These are phyloP conservation scores for Wickerhamiella kurtzmanii DNA, from an alignment of 805 yeast species.

Conservation along the genomic window DNA sequence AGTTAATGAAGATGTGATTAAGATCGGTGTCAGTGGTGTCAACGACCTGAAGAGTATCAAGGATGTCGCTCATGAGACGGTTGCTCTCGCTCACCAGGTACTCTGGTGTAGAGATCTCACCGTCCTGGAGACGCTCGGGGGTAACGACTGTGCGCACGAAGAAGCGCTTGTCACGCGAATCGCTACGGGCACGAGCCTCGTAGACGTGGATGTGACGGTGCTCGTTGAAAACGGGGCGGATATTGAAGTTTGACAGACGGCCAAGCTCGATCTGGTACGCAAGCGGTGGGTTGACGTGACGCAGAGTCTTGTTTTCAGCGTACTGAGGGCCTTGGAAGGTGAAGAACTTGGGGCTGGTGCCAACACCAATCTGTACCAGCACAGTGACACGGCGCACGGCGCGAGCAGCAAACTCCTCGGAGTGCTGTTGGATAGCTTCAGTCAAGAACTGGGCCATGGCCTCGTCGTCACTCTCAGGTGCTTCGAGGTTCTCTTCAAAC, in stretches of 20 bases:
- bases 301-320: constrained; percentile 77
- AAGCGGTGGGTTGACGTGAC: constrained; percentile 96
- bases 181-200: constrained; percentile 89
- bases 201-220: constrained; percentile 96
- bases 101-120: constrained; percentile 78
- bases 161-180: constrained; percentile 86
- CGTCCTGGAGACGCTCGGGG: constrained; percentile 83
- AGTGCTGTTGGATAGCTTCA: constrained; percentile 52
- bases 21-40: constrained; percentile 91
- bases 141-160: constrained; percentile 95
- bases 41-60: constrained; percentile 87
- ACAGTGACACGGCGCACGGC: constrained; percentile 87
- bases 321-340: constrained; percentile 86
- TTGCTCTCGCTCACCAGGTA: constrained; percentile 93
- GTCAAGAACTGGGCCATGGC: constrained; percentile 50
- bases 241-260: constrained; percentile 86
- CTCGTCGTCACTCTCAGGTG: constrained; percentile 51
- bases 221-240: constrained; percentile 88
- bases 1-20: constrained; percentile 94
- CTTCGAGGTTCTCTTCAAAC: constrained; percentile 27
- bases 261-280: constrained; percentile 95
- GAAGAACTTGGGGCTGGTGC: constrained; percentile 87
- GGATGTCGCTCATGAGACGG: constrained; percentile 86
- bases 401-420: constrained; percentile 54
- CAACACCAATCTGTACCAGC: constrained; percentile 69